These are phyloP conservation scores for Chloris gayana DNA, from an alignment of 176 grass and related monocot species.

Conservation along the genomic window DNA sequence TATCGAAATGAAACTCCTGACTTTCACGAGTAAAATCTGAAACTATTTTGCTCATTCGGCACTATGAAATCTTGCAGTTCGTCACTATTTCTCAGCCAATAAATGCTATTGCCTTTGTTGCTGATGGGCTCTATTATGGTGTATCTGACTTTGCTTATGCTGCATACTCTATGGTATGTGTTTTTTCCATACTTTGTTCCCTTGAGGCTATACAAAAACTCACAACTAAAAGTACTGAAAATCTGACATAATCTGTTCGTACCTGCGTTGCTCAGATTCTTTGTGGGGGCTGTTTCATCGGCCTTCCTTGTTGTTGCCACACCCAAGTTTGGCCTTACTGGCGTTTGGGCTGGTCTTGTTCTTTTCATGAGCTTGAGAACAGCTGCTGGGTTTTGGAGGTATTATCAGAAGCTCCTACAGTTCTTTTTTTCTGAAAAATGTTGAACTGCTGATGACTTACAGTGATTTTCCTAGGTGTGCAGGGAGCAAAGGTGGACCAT, in stretches of 20 bases:
- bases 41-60: not conserved
- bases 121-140: conserved; percentile 84
- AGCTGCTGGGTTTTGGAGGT: conserved; percentile 74
- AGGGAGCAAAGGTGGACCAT: conserved; percentile 65
- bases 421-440: not conserved
- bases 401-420: not conserved
- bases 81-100: conserved; percentile 82
- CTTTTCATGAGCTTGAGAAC: conserved; percentile 86
- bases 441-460: not conserved
- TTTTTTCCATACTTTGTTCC: not conserved
- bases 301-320: conserved; percentile 53
- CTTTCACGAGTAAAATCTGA: not conserved
- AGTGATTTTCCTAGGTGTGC: not conserved
- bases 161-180: conserved; percentile 77
- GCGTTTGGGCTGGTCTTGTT: conserved; percentile 77
- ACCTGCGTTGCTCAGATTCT: conserved; percentile 45
- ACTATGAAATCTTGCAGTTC: conserved; percentile 65
- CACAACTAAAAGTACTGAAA: not conserved
- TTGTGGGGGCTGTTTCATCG: conserved; percentile 57
- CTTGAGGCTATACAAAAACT: not conserved
- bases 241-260: not conserved
- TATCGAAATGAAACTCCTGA: not conserved
- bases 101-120: conserved; percentile 91
- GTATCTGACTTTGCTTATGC: conserved; percentile 89
- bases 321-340: conserved; percentile 72